A percentile compares a stretch with the other conserved stretches of the same genome.
These are phyloP conservation scores for Martiniozyma asiatica DNA, from an alignment of 1,139 yeast genomes.

Conservation along the genomic window DNA sequence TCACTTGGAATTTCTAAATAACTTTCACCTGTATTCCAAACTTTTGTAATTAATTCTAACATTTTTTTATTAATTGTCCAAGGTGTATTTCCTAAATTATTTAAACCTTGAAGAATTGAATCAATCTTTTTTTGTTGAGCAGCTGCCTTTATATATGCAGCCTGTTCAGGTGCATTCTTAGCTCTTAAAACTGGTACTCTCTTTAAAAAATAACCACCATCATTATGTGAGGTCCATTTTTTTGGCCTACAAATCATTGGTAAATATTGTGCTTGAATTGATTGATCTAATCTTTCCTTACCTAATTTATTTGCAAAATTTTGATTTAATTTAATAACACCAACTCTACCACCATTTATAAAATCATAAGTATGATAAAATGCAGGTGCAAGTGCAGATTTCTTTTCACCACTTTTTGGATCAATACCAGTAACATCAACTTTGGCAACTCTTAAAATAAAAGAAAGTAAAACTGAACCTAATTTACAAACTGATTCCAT, in stretches of 20 bases:
- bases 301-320: slow-evolving; percentile 54
- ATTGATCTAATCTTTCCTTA: slow-evolving; percentile 51
- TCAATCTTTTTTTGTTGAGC: slow-evolving; percentile 56
- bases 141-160: slow-evolving; percentile 80
- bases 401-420: slow-evolving; percentile 58
- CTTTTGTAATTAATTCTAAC: slow-evolving; percentile 55
- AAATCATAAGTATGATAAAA: slow-evolving; percentile 82
- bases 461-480: slow-evolving; percentile 70
- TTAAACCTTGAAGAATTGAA: slow-evolving; percentile 66
- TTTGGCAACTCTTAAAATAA: slow-evolving; percentile 70
- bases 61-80: slow-evolving; percentile 83
- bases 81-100: slow-evolving; percentile 77
- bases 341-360: slow-evolving; percentile 65
- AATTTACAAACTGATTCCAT: slow-evolving; percentile 60
- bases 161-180: slow-evolving; percentile 80
- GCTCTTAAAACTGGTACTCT: slow-evolving; percentile 58
- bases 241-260: slow-evolving; percentile 90
- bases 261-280: slow-evolving; percentile 75
- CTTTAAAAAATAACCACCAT: slow-evolving; percentile 74
- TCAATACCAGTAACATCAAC: slow-evolving; percentile 68
- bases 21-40: slow-evolving; percentile 78
- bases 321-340: slow-evolving; percentile 70
- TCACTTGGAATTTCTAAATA: slow-evolving; percentile 74
- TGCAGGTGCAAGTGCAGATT: slow-evolving; percentile 75
- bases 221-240: slow-evolving; percentile 72